A percentile compares a stretch with the other conserved stretches of the same genome.
These are phyloP conservation scores for Naganishia kalamii DNA, from an alignment of 768 basidiomycete species.

Conservation along the genomic window DNA sequence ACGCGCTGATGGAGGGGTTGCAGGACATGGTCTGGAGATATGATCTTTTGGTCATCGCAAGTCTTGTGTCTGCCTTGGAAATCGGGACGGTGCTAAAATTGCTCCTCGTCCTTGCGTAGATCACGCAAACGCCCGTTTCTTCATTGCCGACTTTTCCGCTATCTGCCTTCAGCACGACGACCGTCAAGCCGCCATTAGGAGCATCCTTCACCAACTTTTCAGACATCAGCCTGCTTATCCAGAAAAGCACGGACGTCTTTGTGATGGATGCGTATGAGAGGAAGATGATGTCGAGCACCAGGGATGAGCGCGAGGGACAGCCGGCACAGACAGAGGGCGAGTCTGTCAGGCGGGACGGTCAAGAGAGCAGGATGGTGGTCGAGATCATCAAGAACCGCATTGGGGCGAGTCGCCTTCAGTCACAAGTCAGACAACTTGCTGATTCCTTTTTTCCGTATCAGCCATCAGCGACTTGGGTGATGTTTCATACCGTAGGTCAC, in stretches of 20 bases:
- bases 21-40: not conserved
- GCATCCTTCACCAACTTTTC: slow-evolving; percentile 35
- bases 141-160: slow-evolving; percentile 31
- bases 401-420: slow-evolving; percentile 27
- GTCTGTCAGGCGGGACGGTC: not conserved
- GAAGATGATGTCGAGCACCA: slow-evolving; percentile 20
- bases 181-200: slow-evolving; percentile 38
- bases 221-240: slow-evolving; percentile 38
- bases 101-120: not conserved
- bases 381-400: slow-evolving; percentile 41
- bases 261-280: slow-evolving; percentile 38
- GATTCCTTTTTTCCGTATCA: not conserved
- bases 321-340: not conserved
- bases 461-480: slow-evolving; percentile 16
- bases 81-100: not conserved
- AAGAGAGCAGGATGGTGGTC: slow-evolving; percentile 30
- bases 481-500: slow-evolving; percentile 13
- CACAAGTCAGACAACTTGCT: not conserved
- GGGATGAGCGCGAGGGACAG: not conserved
- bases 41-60: slow-evolving; percentile 19
- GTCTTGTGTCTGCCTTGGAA: not conserved
- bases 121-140: slow-evolving; percentile 24
- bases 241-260: slow-evolving; percentile 39
- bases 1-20: slow-evolving; percentile 17
- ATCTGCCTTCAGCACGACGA: slow-evolving; percentile 38